Base-by-base conservation (phyloP, 345 rosid species). In the Populus simonii region DNA sequence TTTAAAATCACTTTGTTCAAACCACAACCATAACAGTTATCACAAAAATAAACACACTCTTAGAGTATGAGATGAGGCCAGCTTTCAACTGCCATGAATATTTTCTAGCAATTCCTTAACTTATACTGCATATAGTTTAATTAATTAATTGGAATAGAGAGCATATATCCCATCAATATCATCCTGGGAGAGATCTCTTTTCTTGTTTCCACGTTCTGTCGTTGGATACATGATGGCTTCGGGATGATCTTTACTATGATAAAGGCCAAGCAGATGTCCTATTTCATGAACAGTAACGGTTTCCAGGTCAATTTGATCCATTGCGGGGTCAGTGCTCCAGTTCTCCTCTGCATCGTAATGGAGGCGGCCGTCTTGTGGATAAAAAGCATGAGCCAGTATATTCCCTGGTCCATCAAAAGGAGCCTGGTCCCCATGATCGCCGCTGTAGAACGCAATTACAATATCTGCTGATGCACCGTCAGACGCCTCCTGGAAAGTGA, bases 201-300 rank as follows among this genome's bases (percentile, higher is more conserved):
- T 74, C 1, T n/a, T 71, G 8, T 9, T n/a, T 2, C 82, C 80
- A 11, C 3, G 3, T 10, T 4, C 12, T 6, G 71, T 25, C 20
- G 25, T 15, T 0, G 81, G 61, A 66, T 27, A 83, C 80, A 83
- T 83, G 16, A 77, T 61, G 29, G 85, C 80, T 8, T 61, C 63
- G n/a, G 63, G 71, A 11, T 62, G 66, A 18, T 57, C 75, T 2
- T 15, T 13, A 38, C 74, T 76, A 47, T 83, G 82, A 10, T 3
- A n/a, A 31, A 83, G 85, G 36, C 85, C 85, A 2, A 83, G 78
- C 8, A 79, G 23, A 65, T 83, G 83, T 0, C 85, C 83, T 1
- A 83, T 73, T 70, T 83, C 85, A 33, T 83, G 85, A 35, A 83
- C 68, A 1, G 85, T 59, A n/a, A 83, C 80, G 15, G 85, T 72